These are phyloP conservation scores for Clonostachys rhizophaga DNA, from an alignment of 2,329 filamentous ascomycete genomes.

Conservation along the genomic window DNA sequence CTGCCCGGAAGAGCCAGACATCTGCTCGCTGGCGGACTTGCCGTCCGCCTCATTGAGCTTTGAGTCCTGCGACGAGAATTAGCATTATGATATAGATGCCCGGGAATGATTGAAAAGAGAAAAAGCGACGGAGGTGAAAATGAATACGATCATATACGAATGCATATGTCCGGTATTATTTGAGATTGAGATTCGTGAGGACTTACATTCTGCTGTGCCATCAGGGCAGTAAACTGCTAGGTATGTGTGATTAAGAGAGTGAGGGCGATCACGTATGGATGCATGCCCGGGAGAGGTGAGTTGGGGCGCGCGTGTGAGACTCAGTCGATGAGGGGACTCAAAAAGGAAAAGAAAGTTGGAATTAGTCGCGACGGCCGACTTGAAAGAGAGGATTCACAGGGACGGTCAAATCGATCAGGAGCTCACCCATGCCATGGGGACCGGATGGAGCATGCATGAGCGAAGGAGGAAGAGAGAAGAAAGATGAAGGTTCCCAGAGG, in stretches of 20 bases:
- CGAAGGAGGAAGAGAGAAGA: constrained; percentile 16
- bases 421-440: constrained; percentile 17
- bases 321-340: constrained; percentile 1
- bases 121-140: constrained; percentile 3
- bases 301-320: constrained; percentile 6
- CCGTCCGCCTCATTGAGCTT: constrained; percentile 24
- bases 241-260: constrained; percentile 22
- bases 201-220: constrained; percentile 33
- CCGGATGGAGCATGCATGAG: constrained; percentile 24
- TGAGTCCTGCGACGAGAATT: constrained; percentile 21
- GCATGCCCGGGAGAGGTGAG: constrained; percentile 20
- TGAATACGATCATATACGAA: constrained; percentile 6
- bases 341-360: background rate
- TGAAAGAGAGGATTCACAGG: constrained; percentile 13
- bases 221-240: constrained; percentile 24
- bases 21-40: constrained; percentile 26
- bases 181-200: constrained; percentile 1
- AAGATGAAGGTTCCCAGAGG: constrained; percentile 4
- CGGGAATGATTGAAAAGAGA: constrained; percentile 1
- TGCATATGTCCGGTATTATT: background rate
- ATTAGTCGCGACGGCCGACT: background rate
- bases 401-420: constrained; percentile 6
- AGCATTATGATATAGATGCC: constrained; percentile 4
- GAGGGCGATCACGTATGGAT: constrained; percentile 21
- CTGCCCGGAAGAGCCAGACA: constrained; percentile 43